Percentiles rank a stretch among this genome's conserved stretches.
Conservation (phyloP, 1,284 basidiomycete genomes). For the Ceratobasidium papillatum region DNA sequence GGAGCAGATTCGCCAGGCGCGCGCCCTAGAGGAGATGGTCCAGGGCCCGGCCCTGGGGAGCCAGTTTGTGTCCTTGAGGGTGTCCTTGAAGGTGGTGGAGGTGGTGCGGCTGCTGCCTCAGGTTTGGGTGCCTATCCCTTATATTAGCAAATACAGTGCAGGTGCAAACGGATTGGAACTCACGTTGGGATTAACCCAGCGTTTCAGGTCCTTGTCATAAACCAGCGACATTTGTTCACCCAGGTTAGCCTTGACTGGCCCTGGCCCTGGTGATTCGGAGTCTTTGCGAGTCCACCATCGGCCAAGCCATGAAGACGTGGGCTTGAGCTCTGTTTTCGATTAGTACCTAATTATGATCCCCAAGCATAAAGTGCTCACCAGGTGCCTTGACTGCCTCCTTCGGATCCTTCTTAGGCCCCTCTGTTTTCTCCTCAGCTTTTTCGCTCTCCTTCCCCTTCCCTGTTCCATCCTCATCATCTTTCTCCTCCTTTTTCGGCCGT, state of each 20-base stretch:
- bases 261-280: constrained; percentile 70
- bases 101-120: constrained; percentile 59
- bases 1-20: constrained; percentile 53
- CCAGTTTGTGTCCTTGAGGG: constrained; percentile 81
- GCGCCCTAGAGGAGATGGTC: constrained; percentile 51
- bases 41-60: constrained; percentile 68
- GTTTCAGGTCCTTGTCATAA: constrained; percentile 93
- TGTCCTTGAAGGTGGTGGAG: constrained; percentile 60
- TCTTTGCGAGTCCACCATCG: constrained; percentile 72
- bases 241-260: constrained; percentile 87
- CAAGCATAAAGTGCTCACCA: constrained; percentile 17
- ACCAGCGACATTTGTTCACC: constrained; percentile 93
- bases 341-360: background rate
- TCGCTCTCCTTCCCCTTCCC: constrained; percentile 48
- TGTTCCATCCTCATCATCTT: constrained; percentile 46
- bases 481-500: constrained; percentile 53
- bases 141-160: background rate
- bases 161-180: constrained; percentile 46
- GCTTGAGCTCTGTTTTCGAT: constrained; percentile 35
- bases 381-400: constrained; percentile 45
- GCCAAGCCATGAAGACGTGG: constrained; percentile 77
- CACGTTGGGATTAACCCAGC: constrained; percentile 97
- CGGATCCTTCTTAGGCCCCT: constrained; percentile 48
- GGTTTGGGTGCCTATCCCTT: constrained; percentile 22
- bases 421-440: constrained; percentile 45